These are phyloP conservation scores for Moniliella sp. DNA, from an alignment of 1,284 basidiomycete genomes.

Conservation along the genomic window DNA sequence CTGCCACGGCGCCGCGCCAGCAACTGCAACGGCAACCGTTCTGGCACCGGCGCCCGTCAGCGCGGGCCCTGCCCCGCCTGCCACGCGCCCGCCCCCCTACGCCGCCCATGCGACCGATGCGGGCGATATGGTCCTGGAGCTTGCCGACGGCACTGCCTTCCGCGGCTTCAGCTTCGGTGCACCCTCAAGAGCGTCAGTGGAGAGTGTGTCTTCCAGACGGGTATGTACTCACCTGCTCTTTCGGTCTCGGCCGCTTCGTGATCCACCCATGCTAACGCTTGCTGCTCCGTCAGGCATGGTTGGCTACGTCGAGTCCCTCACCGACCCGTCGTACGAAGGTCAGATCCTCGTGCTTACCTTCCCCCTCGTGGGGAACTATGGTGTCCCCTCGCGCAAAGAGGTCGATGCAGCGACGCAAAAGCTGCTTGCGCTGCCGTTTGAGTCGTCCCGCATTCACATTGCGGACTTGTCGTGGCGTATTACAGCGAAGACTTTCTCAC, in stretches of 20 bases:
- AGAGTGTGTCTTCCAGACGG: conserved; percentile 98
- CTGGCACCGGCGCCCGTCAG: too few relatives aligned
- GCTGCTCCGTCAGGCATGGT: conserved; percentile 44
- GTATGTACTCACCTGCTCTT: conserved; percentile 40
- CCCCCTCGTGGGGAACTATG: conserved; percentile 90
- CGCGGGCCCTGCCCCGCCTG: too few relatives aligned
- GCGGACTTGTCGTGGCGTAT: conserved; percentile 77
- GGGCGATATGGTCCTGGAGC: conserved; percentile 57
- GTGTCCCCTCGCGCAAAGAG: conserved; percentile 58
- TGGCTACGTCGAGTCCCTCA: conserved; percentile 91
- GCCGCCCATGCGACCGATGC: too few relatives aligned
- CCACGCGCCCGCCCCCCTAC: too few relatives aligned
- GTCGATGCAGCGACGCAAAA: conserved; percentile 35
- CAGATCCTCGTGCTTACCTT: conserved; percentile 95
- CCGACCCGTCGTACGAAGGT: conserved; percentile 92
- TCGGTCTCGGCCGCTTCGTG: conserved; percentile 1
- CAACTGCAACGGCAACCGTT: too few relatives aligned
- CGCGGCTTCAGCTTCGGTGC: conserved; percentile 84
- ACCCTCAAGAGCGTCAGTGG: conserved; percentile 69
- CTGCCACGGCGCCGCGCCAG: too few relatives aligned
- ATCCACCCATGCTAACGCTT: neutral
- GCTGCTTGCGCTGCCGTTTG: conserved; percentile 44
- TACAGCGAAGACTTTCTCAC: conserved; percentile 76
- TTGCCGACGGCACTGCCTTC: conserved; percentile 71
- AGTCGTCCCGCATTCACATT: conserved; percentile 80